Percentiles rank a stretch among this genome's conserved stretches.
phyloP scores from a whole-genome alignment of 176 grass and related monocot species.

The Hsuehochloa calcarea region DNA sequence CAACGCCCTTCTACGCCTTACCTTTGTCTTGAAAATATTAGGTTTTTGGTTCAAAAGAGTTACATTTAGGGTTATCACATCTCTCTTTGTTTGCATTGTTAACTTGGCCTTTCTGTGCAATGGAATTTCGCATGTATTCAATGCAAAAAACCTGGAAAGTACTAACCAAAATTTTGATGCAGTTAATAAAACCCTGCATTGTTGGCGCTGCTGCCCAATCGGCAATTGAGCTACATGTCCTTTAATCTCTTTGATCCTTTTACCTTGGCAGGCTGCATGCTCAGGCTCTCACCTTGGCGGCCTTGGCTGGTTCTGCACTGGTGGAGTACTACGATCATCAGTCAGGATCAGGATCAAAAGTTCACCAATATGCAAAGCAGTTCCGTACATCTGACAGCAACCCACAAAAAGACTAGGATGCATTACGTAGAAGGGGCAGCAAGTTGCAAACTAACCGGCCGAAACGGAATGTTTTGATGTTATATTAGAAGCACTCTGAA shows the following conservation, averaged over 20 bases:
- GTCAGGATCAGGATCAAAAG: conserved; percentile 59
- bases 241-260: background rate
- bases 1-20: background rate
- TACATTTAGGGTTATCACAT: background rate
- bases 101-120: background rate
- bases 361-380: conserved; percentile 71
- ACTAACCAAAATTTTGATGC: background rate
- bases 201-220: background rate
- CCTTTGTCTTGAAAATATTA: background rate
- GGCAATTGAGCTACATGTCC: background rate
- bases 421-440: background rate
- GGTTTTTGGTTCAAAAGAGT: background rate
- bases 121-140: background rate
- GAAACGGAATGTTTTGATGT: background rate
- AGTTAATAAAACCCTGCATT: background rate
- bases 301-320: conserved; percentile 70
- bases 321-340: conserved; percentile 93
- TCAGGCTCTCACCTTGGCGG: conserved; percentile 86
- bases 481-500: background rate
- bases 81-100: background rate
- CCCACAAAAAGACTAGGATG: conserved; percentile 44
- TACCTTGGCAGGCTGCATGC: conserved; percentile 67
- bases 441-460: background rate
- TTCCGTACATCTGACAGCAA: conserved; percentile 29
- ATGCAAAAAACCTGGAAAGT: conserved; percentile 2